A percentile compares a stretch with the other conserved stretches of the same genome.
These are phyloP conservation scores for Leptodermis oblonga DNA, from an alignment of 257 asterid genomes.

Conservation along the genomic window DNA sequence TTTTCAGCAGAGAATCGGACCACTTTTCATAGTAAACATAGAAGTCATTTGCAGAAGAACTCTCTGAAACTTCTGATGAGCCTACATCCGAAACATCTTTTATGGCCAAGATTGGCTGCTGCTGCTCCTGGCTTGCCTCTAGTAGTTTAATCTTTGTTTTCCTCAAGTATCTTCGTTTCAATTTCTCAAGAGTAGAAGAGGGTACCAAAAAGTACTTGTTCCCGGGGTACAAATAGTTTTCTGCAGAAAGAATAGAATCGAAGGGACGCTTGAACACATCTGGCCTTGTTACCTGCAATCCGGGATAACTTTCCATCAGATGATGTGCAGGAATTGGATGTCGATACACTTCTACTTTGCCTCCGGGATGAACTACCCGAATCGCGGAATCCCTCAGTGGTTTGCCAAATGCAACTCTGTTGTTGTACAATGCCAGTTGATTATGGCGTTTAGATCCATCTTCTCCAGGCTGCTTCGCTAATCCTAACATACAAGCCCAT, in stretches of 20 bases:
- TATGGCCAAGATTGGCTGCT: slow-evolving; percentile 26
- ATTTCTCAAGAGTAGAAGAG: slow-evolving; percentile 42
- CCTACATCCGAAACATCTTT: slow-evolving; percentile 34
- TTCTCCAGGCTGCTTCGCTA: neutral
- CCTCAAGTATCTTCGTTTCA: slow-evolving; percentile 40
- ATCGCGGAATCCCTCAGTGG: slow-evolving; percentile 37
- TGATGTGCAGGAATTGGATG: slow-evolving; percentile 47
- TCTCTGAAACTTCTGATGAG: slow-evolving; percentile 28
- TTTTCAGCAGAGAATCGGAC: slow-evolving; percentile 24
- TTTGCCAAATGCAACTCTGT: slow-evolving; percentile 28
- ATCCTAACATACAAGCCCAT: slow-evolving; percentile 23
- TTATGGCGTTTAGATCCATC: slow-evolving; percentile 7
- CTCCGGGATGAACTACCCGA: slow-evolving; percentile 57
- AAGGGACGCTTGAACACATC: slow-evolving; percentile 50
- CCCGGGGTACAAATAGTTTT: slow-evolving; percentile 53
- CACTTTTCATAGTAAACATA: slow-evolving; percentile 34
- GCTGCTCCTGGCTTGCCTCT: slow-evolving; percentile 16
- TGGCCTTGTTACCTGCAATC: slow-evolving; percentile 52
- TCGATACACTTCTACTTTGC: slow-evolving; percentile 48
- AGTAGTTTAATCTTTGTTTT: slow-evolving; percentile 10
- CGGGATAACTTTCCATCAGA: slow-evolving; percentile 55
- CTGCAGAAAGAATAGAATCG: slow-evolving; percentile 46
- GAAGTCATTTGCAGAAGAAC: slow-evolving; percentile 40
- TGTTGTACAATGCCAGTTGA: slow-evolving; percentile 15
- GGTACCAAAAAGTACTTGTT: slow-evolving; percentile 52